phyloP scores from a whole-genome alignment of 1,139 yeast genomes.

The Debaryomyces udenii region DNA sequence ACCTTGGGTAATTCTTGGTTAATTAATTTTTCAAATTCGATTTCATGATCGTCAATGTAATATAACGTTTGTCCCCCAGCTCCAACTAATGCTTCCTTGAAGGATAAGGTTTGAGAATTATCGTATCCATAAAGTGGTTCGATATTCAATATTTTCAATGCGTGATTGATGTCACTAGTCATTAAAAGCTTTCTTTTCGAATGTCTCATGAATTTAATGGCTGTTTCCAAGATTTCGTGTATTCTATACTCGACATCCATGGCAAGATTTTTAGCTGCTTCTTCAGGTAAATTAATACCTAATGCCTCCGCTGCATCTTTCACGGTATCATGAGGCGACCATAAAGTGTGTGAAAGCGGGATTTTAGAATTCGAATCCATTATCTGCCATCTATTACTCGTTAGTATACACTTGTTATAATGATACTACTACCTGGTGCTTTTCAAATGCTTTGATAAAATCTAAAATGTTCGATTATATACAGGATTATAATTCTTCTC shows the following conservation, averaged over 20 bases:
- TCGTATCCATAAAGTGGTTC: conserved; percentile 86
- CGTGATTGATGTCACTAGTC: conserved; percentile 79
- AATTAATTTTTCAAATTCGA: conserved; percentile 90
- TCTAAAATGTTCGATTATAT: no score
- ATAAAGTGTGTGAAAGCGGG: conserved; percentile 81
- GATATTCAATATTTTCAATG: conserved; percentile 81
- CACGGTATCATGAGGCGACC: conserved; percentile 98
- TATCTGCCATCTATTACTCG: conserved; percentile 6
- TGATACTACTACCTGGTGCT: not conserved
- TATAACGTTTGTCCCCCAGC: conserved; percentile 90
- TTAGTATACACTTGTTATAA: not conserved
- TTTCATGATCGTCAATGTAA: conserved; percentile 87
- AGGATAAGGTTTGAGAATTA: conserved; percentile 60
- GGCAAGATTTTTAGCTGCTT: conserved; percentile 90
- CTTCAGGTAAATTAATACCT: conserved; percentile 86
- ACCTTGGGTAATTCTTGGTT: conserved; percentile 95
- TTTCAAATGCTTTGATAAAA: not conserved
- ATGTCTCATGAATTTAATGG: conserved; percentile 94
- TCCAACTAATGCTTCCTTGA: conserved; percentile 83
- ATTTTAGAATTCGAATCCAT: conserved; percentile 46
- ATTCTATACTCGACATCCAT: conserved; percentile 99
- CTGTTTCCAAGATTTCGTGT: conserved; percentile 93
- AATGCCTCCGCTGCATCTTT: conserved; percentile 93
- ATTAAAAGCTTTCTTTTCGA: conserved; percentile 81
- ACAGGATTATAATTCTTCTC: no score